Evolutionary conservation across 2,329 filamentous ascomycete species (phyloP), one percentile per base, ranked within the genome.

Genomic region (Phialocephala subalpina): DNA sequence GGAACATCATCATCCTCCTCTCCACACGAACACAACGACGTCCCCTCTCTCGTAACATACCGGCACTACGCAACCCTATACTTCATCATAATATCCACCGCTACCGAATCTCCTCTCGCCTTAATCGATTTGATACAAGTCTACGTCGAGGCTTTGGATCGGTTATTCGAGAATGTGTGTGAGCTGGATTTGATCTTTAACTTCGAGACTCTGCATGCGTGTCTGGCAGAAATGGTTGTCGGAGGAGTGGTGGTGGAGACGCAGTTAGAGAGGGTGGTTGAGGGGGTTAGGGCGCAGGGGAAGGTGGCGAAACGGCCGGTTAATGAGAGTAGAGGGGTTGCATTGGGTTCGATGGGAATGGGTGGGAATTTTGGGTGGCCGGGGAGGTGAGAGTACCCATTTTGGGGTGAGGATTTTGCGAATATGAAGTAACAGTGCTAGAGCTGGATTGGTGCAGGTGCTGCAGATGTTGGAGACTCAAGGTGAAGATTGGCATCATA

Each of bases 181-280:
- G 96, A 99, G 82, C 84, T 99, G 63, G 83, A 99, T 79, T 86
- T 99, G 73, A 99, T 99, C 78, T 99, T 99, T 83, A 98, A 98
- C 78, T 99, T 97, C 74, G 96, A 99, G 85, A 97, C 94, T 18
- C 84, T 99, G 74, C 96, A 99, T 82, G 92, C 95, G 9, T 90
- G 94, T 18, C 82, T 98, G 11, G 90, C 89, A 65, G 95, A 98
- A 83, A 97, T 98, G 93, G 92, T 98, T 64, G 92, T 97, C 18
- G 95, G 95, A 16, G 95, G 95, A 0, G 93, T 97, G 16, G 95
- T 98, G 18, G 90, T 98, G 27, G 95, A 98, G 82, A 97, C 95
- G 36, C 93, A 91, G 73, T 80, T 97, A 67, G 94, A 97, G 65
- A 90, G 90, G 78, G 96, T 98, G 62, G 92, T 97, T 4, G 87